Base-by-base conservation (phyloP, 2,329 filamentous ascomycete species). In the Stemphylium beticola region DNA sequence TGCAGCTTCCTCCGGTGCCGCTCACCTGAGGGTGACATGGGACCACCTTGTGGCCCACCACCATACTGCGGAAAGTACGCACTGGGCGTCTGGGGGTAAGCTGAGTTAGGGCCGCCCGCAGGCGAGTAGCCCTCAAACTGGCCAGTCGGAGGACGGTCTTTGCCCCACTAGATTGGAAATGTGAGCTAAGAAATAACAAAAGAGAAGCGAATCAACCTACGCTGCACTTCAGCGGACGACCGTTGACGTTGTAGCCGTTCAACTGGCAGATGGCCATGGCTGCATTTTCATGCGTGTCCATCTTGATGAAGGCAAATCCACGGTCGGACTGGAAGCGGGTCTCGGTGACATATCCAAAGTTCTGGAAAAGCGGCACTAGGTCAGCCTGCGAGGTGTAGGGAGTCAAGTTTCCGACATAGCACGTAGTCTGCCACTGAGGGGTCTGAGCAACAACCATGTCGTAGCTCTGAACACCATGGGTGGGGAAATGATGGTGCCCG, bases 251-350 rank as follows among this genome's bases (percentile, higher is more conserved):
- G 81, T 98, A 99, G 29, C 93, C 93, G 69, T 93, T 98, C 72
- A 99, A 84, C 75, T 98, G 93, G 79, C 95, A 99, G 72, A 99
- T 99, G 31, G 93, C 92, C 90, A 96, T 96, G 49, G 95, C 93
- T 3, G 95, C 95, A 72, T 97, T 97, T 80, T 99, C 95, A 72
- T 99, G 95, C 6, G 88, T 90, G 75, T 99, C 95, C 93, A 99
- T 96, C 83, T 99, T 99, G 77, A 99, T 92, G 76, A 99, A 99
- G 7, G 95, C 92, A 75, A 99, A 99, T 12, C 95, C 95, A 65
- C 95, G 91, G 76, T 99, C 95, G 50, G 95, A 92, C 79, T 99
- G 95, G 84, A 99, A 96, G 56, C 95, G 91, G 45, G 93, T 97
- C 79, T 99, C 95, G 46, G 96, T 90, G 39, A 99, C 95, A 71